Percentiles rank a stretch among this genome's conserved stretches.
phyloP scores from a whole-genome alignment of 805 yeast species.

The Pichia exigua region DNA sequence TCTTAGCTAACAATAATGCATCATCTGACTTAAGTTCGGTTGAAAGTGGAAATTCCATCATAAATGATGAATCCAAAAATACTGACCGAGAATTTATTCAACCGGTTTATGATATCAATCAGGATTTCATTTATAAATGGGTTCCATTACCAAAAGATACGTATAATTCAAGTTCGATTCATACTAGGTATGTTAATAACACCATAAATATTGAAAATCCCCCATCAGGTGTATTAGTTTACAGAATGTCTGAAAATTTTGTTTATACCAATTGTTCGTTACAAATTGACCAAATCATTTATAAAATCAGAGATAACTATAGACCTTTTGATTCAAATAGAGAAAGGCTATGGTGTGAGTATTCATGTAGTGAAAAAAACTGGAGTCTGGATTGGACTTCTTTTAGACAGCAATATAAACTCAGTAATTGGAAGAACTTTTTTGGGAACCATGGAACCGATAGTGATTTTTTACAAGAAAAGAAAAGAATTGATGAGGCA shows the following conservation, averaged over 20 bases:
- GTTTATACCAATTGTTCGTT: conserved; percentile 73
- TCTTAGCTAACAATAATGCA: conserved; percentile 23
- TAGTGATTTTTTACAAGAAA: conserved; percentile 13
- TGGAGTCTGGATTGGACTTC: neutral
- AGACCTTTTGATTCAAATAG: conserved; percentile 43
- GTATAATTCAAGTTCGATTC: conserved; percentile 16
- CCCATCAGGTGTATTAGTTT: conserved; percentile 85
- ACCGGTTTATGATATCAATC: neutral
- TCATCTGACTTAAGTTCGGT: neutral
- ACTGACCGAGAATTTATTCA: neutral
- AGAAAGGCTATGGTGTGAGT: conserved; percentile 80
- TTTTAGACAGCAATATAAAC: neutral
- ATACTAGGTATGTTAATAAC: conserved; percentile 39
- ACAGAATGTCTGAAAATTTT: conserved; percentile 72
- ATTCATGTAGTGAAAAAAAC: neutral
- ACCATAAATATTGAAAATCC: conserved; percentile 59
- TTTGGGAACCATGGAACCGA: neutral
- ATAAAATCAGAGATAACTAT: conserved; percentile 55
- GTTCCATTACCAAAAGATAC: conserved; percentile 46
- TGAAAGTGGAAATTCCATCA: conserved; percentile 1
- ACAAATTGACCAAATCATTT: conserved; percentile 61
- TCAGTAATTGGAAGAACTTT: neutral
- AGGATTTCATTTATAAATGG: conserved; percentile 36
- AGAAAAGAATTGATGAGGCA: conserved; percentile 32
- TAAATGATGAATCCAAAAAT: neutral